These are phyloP conservation scores for Colletotrichum somersetense DNA, from an alignment of 2,329 filamentous ascomycete genomes.

Conservation along the genomic window DNA sequence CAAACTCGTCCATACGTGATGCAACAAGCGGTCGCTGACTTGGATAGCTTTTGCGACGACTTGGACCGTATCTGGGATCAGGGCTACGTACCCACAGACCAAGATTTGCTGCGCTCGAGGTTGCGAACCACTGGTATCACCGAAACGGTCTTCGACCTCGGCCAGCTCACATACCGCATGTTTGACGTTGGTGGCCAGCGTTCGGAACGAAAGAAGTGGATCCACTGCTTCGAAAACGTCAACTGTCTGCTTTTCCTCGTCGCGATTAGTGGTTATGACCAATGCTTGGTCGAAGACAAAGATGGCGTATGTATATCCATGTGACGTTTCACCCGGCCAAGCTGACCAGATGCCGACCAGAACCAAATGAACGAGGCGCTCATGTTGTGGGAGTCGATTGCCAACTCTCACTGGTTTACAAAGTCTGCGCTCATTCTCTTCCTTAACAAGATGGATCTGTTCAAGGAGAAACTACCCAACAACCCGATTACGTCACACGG, in stretches of 20 bases:
- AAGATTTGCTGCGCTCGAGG: conserved; percentile 92
- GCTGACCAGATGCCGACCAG: conserved; percentile 56
- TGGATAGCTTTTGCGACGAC: conserved; percentile 81
- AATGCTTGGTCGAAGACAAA: conserved; percentile 95
- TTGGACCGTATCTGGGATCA: conserved; percentile 80
- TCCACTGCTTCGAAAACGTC: conserved; percentile 95
- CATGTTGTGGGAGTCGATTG: conserved; percentile 88
- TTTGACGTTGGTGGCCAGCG: conserved; percentile 94
- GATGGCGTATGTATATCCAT: conserved; percentile 78
- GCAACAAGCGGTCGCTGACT: conserved; percentile 17
- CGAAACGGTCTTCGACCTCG: conserved; percentile 92
- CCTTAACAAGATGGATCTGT: conserved; percentile 89
- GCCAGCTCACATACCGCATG: conserved; percentile 95
- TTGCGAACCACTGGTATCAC: conserved; percentile 95
- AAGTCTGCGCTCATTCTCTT: conserved; percentile 86
- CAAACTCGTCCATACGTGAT: neutral
- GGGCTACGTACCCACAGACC: conserved; percentile 89
- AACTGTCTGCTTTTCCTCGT: conserved; percentile 94
- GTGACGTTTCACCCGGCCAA: neutral
- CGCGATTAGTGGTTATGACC: conserved; percentile 95
- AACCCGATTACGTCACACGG: conserved; percentile 80
- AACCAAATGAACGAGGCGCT: conserved; percentile 93
- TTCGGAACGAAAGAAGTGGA: conserved; percentile 97
- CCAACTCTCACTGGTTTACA: conserved; percentile 88
- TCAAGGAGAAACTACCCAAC: conserved; percentile 79